Percentiles rank a stretch among this genome's conserved stretches.
Evolutionary conservation across 495 filamentous ascomycete genomes (phyloP).

Genomic region (Parathielavia appendiculata): DNA sequence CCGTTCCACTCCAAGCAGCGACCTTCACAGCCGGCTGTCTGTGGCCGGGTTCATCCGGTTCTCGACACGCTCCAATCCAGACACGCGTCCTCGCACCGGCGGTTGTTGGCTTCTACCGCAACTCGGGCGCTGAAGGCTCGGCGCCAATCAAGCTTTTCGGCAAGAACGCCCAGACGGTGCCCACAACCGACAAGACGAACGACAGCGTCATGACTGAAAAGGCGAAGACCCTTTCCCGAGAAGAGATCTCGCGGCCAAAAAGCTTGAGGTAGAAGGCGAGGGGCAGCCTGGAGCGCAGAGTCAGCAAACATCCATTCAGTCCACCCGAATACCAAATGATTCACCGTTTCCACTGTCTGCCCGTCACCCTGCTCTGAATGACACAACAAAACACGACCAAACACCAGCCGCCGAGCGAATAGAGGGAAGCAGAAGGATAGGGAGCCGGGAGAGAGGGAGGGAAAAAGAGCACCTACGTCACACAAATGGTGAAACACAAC

Average conservation of each 20-base stretch:
- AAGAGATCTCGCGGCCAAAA: slow-evolving; percentile 72
- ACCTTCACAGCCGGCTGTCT: not conserved
- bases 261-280: slow-evolving; percentile 89
- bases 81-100: too few species aligned
- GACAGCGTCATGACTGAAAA: slow-evolving; percentile 67
- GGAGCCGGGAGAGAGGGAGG: slow-evolving; percentile 3
- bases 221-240: slow-evolving; percentile 58
- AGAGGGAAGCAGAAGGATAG: not conserved
- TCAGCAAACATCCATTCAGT: not conserved
- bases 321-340: not conserved
- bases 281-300: slow-evolving; percentile 49
- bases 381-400: too few species aligned
- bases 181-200: slow-evolving; percentile 61
- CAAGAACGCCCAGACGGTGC: slow-evolving; percentile 84
- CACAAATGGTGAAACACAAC: slow-evolving; percentile 91
- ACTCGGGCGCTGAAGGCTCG: slow-evolving; percentile 17
- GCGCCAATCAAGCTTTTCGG: slow-evolving; percentile 58
- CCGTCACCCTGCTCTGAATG: too few species aligned
- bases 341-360: too few species aligned
- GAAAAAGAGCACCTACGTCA: slow-evolving; percentile 52
- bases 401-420: not conserved
- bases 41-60: not conserved
- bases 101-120: not conserved
- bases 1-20: not conserved
- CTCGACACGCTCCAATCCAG: too few species aligned